A percentile compares a stretch with the other conserved stretches of the same genome.
Evolutionary conservation across 352 stramenopile species (phyloP).

Genomic region (Phytophthora pistaciae): DNA sequence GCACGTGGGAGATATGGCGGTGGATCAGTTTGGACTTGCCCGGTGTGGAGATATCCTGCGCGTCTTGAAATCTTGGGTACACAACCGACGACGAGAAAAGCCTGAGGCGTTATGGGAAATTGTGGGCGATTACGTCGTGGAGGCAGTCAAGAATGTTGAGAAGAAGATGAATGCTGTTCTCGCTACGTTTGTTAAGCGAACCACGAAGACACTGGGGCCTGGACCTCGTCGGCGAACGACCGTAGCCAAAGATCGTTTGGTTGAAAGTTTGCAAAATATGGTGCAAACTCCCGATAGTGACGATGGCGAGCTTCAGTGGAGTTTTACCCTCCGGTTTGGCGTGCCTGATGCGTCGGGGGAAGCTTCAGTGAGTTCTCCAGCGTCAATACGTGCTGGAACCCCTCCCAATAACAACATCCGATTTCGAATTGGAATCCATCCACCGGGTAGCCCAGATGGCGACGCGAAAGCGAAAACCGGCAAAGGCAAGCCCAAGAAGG

Average conservation of each 20-base stretch:
- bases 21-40: conserved; percentile 54
- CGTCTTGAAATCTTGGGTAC: conserved; percentile 53
- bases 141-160: conserved; percentile 28
- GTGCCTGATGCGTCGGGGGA: neutral
- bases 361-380: neutral
- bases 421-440: conserved; percentile 52
- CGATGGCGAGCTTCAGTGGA: conserved; percentile 54
- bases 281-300: conserved; percentile 20
- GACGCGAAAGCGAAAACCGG: neutral
- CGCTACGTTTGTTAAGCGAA: conserved; percentile 11
- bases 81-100: conserved; percentile 29
- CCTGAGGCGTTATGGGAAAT: conserved; percentile 49
- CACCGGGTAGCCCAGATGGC: conserved; percentile 18
- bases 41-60: conserved; percentile 62
- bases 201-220: conserved; percentile 9
- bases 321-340: conserved; percentile 37
- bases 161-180: conserved; percentile 24
- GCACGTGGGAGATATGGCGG: conserved; percentile 41
- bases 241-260: conserved; percentile 16
- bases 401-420: conserved; percentile 33
- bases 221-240: conserved; percentile 8
- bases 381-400: conserved; percentile 10
- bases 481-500: conserved; percentile 9
- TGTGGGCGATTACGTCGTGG: conserved; percentile 25
- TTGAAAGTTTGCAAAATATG: conserved; percentile 16